Evolutionary conservation across 78 protist species (phyloP), one percentile per base, ranked within the genome.

Genomic region (Paratrimastix pyriformis): DNA sequence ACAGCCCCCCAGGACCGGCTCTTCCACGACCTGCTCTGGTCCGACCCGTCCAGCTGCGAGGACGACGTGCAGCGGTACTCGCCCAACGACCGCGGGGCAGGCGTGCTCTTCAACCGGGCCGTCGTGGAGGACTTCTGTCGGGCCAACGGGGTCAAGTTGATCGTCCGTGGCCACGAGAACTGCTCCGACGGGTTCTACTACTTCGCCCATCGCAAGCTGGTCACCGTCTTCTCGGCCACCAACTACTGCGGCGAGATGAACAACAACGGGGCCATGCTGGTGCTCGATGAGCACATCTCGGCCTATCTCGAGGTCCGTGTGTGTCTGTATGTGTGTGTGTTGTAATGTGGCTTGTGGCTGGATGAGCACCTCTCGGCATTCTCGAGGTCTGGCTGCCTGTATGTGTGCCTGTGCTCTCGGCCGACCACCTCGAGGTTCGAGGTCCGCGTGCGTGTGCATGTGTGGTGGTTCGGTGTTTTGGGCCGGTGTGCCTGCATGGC

Each of bases 111-210:
- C 60, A 75, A 75, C 29, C 6, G 18, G 39, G 37, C 18, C 29
- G 68, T 62, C 15, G 68, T 62, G 45, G 68, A 62, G 42, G 21
- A 62, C 68, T 79, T 79, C 78, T 29, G 30, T 29, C 55, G 52
- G 3, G 32, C 8, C 29, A 79, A 79, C 70, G 72, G 74, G 26
- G 38, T 79, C 39, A 72, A 55, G 3, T 7, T 79, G 54, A 64
- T 73, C 30, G 83, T 72, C 57, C 64, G 83, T 8, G 83, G 76
- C 45, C 83, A 79, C 37, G 76, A 79, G 57, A 8, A 71, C 33
- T 62, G 68, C 37, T 13, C 68, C 37, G 65, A 65, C n/a, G 75
- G 75, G 38, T 66, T 42, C 60, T 29, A 13, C 43, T 64, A 24
- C 54, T 7, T 33, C 7, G 64, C 44, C 64, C 2, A 78, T 21